Base-by-base conservation (phyloP, 2,329 filamentous ascomycete species). In the Pseudogymnoascus sp. region DNA sequence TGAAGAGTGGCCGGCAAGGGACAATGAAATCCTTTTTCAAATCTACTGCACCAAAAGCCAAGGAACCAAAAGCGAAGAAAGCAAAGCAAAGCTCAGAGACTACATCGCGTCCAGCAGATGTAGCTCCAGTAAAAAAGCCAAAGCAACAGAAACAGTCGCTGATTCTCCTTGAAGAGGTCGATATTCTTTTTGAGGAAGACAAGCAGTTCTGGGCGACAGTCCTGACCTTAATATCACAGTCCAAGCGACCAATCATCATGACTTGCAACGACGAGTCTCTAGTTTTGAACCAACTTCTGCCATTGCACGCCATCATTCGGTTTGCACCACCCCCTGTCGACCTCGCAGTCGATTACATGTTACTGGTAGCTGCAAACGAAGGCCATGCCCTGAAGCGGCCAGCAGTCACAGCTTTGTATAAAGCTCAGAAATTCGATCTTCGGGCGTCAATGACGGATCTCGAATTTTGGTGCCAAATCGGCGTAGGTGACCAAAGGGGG, bases 401-500 rank as follows among this genome's bases (percentile, higher is more conserved):
- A 26, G 85, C 90, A 0, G 82, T 96, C 0, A 79, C 82, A 61
- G 78, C 83, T 6, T 81, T 99, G 2, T 96, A 92, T 70, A 79
- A 82, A 61, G 84, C 85, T 12, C 88, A 89, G 61, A 74, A 81
- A 2, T 76, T 82, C 28, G 95, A 99, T 72, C 77, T 99, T 11
- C 87, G 95, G 62, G 91, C 88, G 22, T 87, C 89, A 2, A 85
- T 99, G 59, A 87, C 83, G 63, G 92, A 98, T 65, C 82, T 99
- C 28, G 88, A 96, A 72, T 95, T 96, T 72, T 99, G 93, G 93
- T 99, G 96, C 73, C 95, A 99, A 73, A 92, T 98, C 76, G 91
- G 89, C 0, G 86, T 99, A 8, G 96, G 95, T 4, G 95, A 96
- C 72, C 81, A 85, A n/a, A 89, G 89, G 68, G 89, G 90, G 19